phyloP scores from a whole-genome alignment of 2,329 filamentous ascomycete genomes.

The Colletotrichum chlorophyti region DNA sequence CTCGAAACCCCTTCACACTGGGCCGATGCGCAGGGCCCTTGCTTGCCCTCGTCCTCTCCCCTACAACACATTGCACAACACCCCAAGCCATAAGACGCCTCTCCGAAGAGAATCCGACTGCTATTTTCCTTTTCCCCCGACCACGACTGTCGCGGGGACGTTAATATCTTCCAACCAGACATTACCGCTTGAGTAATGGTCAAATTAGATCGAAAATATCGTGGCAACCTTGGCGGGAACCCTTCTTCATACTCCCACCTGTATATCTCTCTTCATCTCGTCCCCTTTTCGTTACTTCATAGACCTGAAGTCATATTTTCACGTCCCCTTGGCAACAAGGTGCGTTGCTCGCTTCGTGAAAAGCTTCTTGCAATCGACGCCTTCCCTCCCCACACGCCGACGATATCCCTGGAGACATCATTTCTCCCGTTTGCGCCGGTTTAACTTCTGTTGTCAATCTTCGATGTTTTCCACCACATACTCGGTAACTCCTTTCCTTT shows the following conservation, averaged over 20 bases:
- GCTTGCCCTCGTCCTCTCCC: no score
- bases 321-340: no score
- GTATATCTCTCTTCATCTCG: neutral
- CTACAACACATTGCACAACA: no score
- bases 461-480: neutral
- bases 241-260: no score
- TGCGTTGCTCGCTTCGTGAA: no score
- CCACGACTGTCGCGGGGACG: neutral
- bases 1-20: no score
- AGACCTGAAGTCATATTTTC: constrained; percentile 7
- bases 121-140: neutral
- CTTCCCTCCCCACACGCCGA: constrained; percentile 8
- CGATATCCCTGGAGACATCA: no score
- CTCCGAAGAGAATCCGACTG: no score
- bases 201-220: constrained; percentile 18
- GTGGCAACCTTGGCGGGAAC: neutral
- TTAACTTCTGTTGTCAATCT: constrained; percentile 3
- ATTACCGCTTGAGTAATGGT: constrained; percentile 10
- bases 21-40: no score
- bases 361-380: no score
- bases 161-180: constrained; percentile 1
- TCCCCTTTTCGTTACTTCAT: neutral
- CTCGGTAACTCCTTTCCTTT: constrained; percentile 19
- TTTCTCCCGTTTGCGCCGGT: neutral
- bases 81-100: no score